Conservation (phyloP, 2,329 filamentous ascomycete species). For the Venturia nashicola region DNA sequence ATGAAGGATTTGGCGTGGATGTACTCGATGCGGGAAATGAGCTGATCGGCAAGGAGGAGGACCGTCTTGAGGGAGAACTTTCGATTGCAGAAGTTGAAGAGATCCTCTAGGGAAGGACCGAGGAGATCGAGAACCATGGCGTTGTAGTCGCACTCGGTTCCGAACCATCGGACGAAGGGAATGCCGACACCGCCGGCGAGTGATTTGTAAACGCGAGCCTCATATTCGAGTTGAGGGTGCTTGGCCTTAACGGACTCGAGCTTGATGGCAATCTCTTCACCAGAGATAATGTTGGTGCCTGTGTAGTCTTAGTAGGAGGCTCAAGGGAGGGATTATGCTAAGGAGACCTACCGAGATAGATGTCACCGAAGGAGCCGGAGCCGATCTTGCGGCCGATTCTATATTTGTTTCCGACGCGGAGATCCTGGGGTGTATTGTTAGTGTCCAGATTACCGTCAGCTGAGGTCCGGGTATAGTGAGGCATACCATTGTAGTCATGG, state of each 20-base stretch:
- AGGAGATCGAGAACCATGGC: slow-evolving; percentile 98
- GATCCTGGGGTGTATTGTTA: slow-evolving; percentile 51
- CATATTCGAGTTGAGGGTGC: slow-evolving; percentile 97
- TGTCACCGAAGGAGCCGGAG: slow-evolving; percentile 93
- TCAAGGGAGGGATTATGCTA: slow-evolving; percentile 1
- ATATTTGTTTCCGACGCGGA: slow-evolving; percentile 99
- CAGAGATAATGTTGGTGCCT: slow-evolving; percentile 72
- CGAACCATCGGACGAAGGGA: slow-evolving; percentile 98
- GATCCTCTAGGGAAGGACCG: slow-evolving; percentile 87
- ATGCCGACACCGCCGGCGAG: slow-evolving; percentile 96
- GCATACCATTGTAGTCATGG: neutral
- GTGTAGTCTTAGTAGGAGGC: neutral
- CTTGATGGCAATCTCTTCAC: slow-evolving; percentile 99
- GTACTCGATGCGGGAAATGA: slow-evolving; percentile 98
- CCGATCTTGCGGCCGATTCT: slow-evolving; percentile 99
- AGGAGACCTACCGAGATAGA: slow-evolving; percentile 63
- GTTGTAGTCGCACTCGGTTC: slow-evolving; percentile 99
- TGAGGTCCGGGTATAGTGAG: neutral
- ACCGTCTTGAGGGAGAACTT: slow-evolving; percentile 99
- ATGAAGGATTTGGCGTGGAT: slow-evolving; percentile 99
- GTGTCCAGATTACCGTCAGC: neutral
- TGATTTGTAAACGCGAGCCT: slow-evolving; percentile 81
- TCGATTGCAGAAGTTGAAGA: slow-evolving; percentile 99
- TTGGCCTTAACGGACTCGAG: slow-evolving; percentile 99
- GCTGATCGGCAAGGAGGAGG: slow-evolving; percentile 87